A percentile compares a stretch with the other conserved stretches of the same genome.
These are phyloP conservation scores for Wickerhamiella lipophila DNA, from an alignment of 805 yeast genomes.

Conservation along the genomic window DNA sequence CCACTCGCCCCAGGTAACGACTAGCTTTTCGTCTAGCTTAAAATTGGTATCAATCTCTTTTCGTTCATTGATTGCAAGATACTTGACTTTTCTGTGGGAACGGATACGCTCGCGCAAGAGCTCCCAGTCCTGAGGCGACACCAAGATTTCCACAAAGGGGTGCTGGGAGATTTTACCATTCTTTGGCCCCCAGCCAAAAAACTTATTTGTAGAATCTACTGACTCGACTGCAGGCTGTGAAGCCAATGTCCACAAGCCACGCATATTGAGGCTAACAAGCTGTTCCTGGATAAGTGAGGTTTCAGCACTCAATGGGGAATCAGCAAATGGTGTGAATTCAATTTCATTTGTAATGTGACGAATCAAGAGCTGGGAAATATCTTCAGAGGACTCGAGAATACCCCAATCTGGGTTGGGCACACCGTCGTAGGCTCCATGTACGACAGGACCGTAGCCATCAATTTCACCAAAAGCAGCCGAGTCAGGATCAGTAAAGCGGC, in stretches of 20 bases:
- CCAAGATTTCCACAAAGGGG: conserved; percentile 81
- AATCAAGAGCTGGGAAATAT: conserved; percentile 54
- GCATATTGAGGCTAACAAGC: conserved; percentile 60
- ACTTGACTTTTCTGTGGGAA: conserved; percentile 32
- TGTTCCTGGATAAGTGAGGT: conserved; percentile 89
- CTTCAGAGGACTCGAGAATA: conserved; percentile 45
- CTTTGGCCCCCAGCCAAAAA: conserved; percentile 96
- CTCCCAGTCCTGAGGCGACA: conserved; percentile 63
- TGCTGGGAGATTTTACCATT: conserved; percentile 85
- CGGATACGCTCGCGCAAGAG: conserved; percentile 34
- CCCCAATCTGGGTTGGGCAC: conserved; percentile 74
- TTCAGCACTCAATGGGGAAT: conserved; percentile 72
- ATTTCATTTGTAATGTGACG: conserved; percentile 63
- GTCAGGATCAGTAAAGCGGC: conserved; percentile 87
- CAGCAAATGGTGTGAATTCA: conserved; percentile 84
- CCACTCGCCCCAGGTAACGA: conserved; percentile 96
- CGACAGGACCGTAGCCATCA: conserved; percentile 90
- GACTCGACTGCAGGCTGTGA: conserved; percentile 94
- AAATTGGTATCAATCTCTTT: conserved; percentile 39
- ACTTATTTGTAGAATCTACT: conserved; percentile 61
- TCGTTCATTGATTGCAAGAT: conserved; percentile 54
- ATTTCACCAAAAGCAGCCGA: conserved; percentile 97
- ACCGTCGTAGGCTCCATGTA: conserved; percentile 52
- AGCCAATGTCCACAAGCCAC: conserved; percentile 73
- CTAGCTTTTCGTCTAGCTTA: conserved; percentile 40